phyloP scores from a whole-genome alignment of 768 basidiomycete genomes.

The Auriscalpium microsporum region DNA sequence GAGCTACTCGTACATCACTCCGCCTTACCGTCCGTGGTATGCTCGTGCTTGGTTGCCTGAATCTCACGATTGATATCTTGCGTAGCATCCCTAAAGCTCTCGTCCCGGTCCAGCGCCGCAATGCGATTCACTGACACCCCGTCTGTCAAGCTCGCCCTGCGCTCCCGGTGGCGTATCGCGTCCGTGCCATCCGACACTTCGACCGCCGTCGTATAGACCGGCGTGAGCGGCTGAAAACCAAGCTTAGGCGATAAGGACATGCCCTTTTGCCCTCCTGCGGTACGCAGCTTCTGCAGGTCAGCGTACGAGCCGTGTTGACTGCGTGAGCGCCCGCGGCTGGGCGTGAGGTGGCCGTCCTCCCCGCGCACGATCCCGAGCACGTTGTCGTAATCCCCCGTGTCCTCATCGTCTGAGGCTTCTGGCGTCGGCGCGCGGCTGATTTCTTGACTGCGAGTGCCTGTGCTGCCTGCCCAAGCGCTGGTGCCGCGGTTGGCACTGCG shows the following conservation, averaged over 20 bases:
- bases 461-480: conserved; percentile 68
- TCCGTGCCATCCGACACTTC: conserved; percentile 19
- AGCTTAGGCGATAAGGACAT: conserved; percentile 7
- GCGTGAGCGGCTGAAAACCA: conserved; percentile 6
- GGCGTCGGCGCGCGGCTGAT: conserved; percentile 60
- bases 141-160: conserved; percentile 59
- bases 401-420: conserved; percentile 78
- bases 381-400: conserved; percentile 86
- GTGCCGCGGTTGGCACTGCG: conserved; percentile 66
- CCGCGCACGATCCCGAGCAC: conserved; percentile 59
- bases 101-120: conserved; percentile 45
- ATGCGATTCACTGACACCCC: conserved; percentile 56
- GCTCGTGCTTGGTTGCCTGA: conserved; percentile 23
- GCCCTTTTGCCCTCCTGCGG: conserved; percentile 18
- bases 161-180: conserved; percentile 37
- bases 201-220: conserved; percentile 6
- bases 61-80: conserved; percentile 61
- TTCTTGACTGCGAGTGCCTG: conserved; percentile 39
- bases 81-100: conserved; percentile 58
- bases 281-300: conserved; percentile 64
- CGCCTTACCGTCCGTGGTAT: not conserved
- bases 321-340: conserved; percentile 33
- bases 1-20: too few species aligned
- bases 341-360: conserved; percentile 34
- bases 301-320: conserved; percentile 72